phyloP scores from a whole-genome alignment of 2,329 filamentous ascomycete species.

The Aspergillus sp. region DNA sequence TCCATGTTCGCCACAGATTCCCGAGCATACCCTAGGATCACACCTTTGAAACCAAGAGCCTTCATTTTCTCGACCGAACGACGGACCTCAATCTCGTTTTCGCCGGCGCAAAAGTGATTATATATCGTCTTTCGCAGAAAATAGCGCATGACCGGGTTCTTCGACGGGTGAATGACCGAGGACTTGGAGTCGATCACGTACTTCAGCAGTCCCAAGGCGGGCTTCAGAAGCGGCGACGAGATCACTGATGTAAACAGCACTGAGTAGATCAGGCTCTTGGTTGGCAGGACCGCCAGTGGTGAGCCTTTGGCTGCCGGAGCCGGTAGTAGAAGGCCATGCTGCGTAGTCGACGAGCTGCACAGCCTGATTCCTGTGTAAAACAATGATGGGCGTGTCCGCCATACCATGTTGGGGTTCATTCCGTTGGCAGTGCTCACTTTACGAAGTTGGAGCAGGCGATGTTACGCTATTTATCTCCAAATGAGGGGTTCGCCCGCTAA shows the following conservation, averaged over 20 bases:
- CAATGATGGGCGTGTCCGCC: conserved; percentile 1
- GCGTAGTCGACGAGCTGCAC: conserved; percentile 15
- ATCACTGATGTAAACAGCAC: conserved; percentile 27
- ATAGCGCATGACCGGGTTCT: conserved; percentile 44
- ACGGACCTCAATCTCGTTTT: conserved; percentile 53
- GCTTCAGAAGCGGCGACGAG: conserved; percentile 25
- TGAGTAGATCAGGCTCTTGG: conserved; percentile 24
- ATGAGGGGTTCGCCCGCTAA: conserved; percentile 14
- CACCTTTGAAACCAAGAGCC: conserved; percentile 51
- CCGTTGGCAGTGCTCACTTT: neutral
- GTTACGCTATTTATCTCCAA: conserved; percentile 11
- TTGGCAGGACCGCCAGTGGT: conserved; percentile 26
- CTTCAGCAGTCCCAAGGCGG: conserved; percentile 32
- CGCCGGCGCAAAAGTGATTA: conserved; percentile 87
- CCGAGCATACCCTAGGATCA: conserved; percentile 53
- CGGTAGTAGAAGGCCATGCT: conserved; percentile 9
- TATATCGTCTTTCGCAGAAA: conserved; percentile 61
- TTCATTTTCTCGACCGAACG: conserved; percentile 45
- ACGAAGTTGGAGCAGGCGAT: neutral
- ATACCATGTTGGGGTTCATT: conserved; percentile 8
- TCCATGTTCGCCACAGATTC: conserved; percentile 42
- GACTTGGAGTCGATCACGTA: conserved; percentile 45
- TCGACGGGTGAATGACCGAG: conserved; percentile 45
- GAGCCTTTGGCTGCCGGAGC: conserved; percentile 40
- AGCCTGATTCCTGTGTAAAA: conserved; percentile 1